These are phyloP conservation scores for Trematosphaeria pertusa DNA, from an alignment of 2,329 filamentous ascomycete species.

Conservation along the genomic window DNA sequence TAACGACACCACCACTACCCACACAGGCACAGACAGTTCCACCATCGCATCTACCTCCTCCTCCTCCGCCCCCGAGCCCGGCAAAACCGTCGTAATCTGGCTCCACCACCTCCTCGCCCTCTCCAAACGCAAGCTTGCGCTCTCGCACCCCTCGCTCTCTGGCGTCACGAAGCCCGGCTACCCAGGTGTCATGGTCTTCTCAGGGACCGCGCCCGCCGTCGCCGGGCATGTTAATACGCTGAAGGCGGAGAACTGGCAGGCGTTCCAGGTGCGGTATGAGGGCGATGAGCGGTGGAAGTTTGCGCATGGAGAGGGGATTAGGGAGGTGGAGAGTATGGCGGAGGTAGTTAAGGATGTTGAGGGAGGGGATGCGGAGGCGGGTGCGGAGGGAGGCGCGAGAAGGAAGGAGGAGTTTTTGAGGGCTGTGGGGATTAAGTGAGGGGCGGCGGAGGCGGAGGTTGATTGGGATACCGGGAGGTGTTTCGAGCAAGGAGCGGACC, in stretches of 20 bases:
- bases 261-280: slow-evolving; percentile 55
- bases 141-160: slow-evolving; percentile 46
- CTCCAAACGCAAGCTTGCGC: slow-evolving; percentile 54
- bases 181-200: slow-evolving; percentile 54
- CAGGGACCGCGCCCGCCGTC: slow-evolving; percentile 47
- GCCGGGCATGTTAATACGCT: slow-evolving; percentile 51
- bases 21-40: neutral
- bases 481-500: slow-evolving; percentile 8
- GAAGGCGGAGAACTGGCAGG: slow-evolving; percentile 54
- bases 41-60: neutral
- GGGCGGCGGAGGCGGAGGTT: neutral
- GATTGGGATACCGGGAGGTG: neutral
- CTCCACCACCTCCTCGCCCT: slow-evolving; percentile 56
- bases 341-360: slow-evolving; percentile 51
- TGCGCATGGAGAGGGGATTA: slow-evolving; percentile 47
- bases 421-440: slow-evolving; percentile 44
- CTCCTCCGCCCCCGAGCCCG: slow-evolving; percentile 4
- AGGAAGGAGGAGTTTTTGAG: slow-evolving; percentile 41
- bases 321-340: slow-evolving; percentile 54
- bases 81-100: slow-evolving; percentile 54
- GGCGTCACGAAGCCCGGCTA: slow-evolving; percentile 57
- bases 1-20: neutral
- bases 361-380: slow-evolving; percentile 12
- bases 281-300: slow-evolving; percentile 49
- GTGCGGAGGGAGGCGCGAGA: slow-evolving; percentile 24